Conservation (phyloP, 2,329 filamentous ascomycete genomes). For the Pyrenophora tritici-repentis region DNA sequence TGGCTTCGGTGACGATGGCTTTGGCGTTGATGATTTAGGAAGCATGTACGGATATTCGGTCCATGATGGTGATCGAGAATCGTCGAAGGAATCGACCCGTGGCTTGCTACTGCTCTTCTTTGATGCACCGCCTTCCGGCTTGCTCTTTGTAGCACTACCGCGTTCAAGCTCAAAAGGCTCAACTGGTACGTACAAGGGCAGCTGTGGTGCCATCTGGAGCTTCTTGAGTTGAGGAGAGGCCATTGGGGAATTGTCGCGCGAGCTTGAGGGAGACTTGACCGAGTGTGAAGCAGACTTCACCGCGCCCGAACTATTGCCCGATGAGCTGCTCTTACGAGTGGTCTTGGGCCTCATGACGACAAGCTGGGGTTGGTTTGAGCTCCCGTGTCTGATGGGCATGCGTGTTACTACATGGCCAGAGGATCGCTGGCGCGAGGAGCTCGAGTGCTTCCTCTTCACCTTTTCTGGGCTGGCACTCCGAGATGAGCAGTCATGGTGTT, state of each 20-base stretch:
- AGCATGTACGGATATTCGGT: constrained; percentile 17
- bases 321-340: constrained; percentile 31
- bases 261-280: background rate
- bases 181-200: constrained; percentile 26
- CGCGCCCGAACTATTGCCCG: constrained; percentile 28
- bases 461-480: constrained; percentile 23
- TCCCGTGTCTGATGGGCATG: constrained; percentile 32
- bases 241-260: constrained; percentile 27
- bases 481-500: constrained; percentile 30
- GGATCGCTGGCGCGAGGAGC: constrained; percentile 26
- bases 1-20: background rate
- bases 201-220: background rate
- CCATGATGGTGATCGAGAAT: constrained; percentile 31
- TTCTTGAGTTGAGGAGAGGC: constrained; percentile 26
- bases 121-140: constrained; percentile 12
- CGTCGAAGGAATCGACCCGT: constrained; percentile 31
- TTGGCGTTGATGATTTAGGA: constrained; percentile 9
- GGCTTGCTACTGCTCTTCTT: constrained; percentile 17
- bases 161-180: constrained; percentile 28
- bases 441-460: constrained; percentile 32
- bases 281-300: constrained; percentile 28
- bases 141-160: constrained; percentile 14
- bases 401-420: constrained; percentile 36
- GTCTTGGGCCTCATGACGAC: constrained; percentile 45
- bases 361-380: constrained; percentile 42